Evolutionary conservation across 768 basidiomycete species (phyloP).

Genomic region (Mycena epipterygia): DNA sequence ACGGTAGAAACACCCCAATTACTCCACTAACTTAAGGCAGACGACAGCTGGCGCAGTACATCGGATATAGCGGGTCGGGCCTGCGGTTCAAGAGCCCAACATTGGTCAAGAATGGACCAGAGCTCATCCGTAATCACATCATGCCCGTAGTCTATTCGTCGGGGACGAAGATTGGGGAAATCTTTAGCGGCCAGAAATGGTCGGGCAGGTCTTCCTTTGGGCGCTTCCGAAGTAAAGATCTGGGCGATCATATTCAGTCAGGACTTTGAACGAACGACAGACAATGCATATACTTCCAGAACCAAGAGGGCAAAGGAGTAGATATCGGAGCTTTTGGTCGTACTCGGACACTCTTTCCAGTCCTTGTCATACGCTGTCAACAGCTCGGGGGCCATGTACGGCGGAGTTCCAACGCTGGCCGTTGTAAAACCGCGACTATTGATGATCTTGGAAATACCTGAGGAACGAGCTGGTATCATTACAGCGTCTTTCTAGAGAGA

Average conservation of each 20-base stretch:
- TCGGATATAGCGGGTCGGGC: neutral
- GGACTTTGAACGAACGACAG: neutral
- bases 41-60: neutral
- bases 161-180: neutral
- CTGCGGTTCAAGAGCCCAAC: neutral
- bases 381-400: constrained; percentile 31
- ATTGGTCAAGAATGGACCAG: constrained; percentile 7
- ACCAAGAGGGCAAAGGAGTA: constrained; percentile 28
- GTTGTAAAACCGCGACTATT: constrained; percentile 21
- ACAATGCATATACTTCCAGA: constrained; percentile 10
- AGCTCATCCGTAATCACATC: neutral
- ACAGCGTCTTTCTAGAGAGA: too few species aligned
- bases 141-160: constrained; percentile 1
- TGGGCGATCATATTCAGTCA: neutral
- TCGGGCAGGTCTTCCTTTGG: neutral
- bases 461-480: too few species aligned
- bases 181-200: neutral
- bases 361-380: neutral
- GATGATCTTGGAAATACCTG: constrained; percentile 23
- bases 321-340: constrained; percentile 20
- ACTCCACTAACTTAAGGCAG: too few species aligned
- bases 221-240: constrained; percentile 2
- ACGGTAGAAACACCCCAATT: too few species aligned
- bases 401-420: constrained; percentile 15
- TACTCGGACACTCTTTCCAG: neutral